Percentiles rank a stretch among this genome's conserved stretches.
Evolutionary conservation across 139 green algal species (phyloP).

Genomic region (Desmodesmus armatus): DNA sequence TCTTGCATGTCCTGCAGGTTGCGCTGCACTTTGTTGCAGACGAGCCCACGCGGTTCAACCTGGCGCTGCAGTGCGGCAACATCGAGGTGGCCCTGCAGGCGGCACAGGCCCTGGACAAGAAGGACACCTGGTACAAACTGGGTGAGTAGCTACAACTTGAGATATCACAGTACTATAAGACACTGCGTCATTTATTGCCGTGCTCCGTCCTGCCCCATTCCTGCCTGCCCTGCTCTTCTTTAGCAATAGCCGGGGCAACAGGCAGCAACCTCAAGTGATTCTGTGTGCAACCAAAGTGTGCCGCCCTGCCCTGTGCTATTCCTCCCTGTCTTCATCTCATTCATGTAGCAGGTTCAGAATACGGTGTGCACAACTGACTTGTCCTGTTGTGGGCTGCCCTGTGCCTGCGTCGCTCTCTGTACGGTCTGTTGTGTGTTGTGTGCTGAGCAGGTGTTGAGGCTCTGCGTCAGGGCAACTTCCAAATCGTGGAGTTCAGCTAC

Average conservation of each 20-base stretch:
- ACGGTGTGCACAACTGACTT: too few species aligned
- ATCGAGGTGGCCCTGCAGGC: constrained; percentile 97
- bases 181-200: too few species aligned
- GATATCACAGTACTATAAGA: not conserved
- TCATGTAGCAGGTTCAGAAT: not conserved
- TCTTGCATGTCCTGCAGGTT: too few species aligned
- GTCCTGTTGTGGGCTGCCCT: too few species aligned
- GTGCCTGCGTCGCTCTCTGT: not conserved
- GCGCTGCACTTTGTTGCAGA: constrained; percentile 96
- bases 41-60: constrained; percentile 95
- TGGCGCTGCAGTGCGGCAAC: constrained; percentile 88
- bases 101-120: constrained; percentile 93
- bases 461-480: constrained; percentile 91
- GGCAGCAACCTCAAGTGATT: too few species aligned
- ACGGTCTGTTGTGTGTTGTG: not conserved
- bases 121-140: constrained; percentile 96
- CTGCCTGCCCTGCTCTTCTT: too few species aligned
- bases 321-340: too few species aligned
- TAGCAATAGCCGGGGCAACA: too few species aligned
- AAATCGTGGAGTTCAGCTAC: constrained; percentile 99
- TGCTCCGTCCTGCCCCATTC: too few species aligned
- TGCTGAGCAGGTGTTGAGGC: constrained; percentile 56
- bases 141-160: constrained; percentile 46
- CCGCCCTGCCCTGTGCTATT: too few species aligned
- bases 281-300: not conserved